Evolutionary conservation across 768 basidiomycete species (phyloP), one percentile per base, ranked within the genome.

Genomic region (Omphalotus guepiniiformis): DNA sequence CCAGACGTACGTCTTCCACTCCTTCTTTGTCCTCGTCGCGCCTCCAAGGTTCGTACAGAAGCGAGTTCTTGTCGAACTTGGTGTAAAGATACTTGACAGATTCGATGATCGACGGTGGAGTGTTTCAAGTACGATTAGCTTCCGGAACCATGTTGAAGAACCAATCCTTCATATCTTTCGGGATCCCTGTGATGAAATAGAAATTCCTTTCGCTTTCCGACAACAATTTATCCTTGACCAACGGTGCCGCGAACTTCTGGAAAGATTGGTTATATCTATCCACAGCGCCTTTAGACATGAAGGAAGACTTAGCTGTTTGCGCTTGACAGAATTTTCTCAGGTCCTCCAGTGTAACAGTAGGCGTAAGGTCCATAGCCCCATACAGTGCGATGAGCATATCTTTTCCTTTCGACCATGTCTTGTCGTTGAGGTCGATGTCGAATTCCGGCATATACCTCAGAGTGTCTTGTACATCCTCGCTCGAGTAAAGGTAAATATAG

Each of bases 101-200:
- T 3, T 51, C 47, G n/a, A 34, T 6, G 13, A 54, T 22, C 3
- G 46, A 8, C 12, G 41, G 26, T 1, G 53, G 50, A 23, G 35
- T 38, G 6, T 41, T 42, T 21, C 42, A 32, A 26, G 46, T 44
- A 38, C 54, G 43, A 9, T 52, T 29, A 3, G 18, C 2, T 25
- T 41, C 40, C 1, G 48, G 51, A 13, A 49, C 28, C 1, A 15
- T 37, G 1, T 18, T 6, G n/a, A 32, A 6, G 13, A 55, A 52
- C 51, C 51, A 55, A 0, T 47, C 36, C 19, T 52, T 52, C 28
- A 52, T 41, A 0, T 22, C 7, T 6, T n/a, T 48, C 6, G 54
- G 54, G 11, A 55, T 28, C 3, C 54, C 54, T 25, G 19, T 13
- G 21, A 55, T 28, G n/a, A 55, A 55, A 37, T 50, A 52, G 29